A percentile compares a stretch with the other conserved stretches of the same genome.
These are phyloP conservation scores for Blastobotrys peoriensis DNA, from an alignment of 805 yeast genomes.

Conservation along the genomic window DNA sequence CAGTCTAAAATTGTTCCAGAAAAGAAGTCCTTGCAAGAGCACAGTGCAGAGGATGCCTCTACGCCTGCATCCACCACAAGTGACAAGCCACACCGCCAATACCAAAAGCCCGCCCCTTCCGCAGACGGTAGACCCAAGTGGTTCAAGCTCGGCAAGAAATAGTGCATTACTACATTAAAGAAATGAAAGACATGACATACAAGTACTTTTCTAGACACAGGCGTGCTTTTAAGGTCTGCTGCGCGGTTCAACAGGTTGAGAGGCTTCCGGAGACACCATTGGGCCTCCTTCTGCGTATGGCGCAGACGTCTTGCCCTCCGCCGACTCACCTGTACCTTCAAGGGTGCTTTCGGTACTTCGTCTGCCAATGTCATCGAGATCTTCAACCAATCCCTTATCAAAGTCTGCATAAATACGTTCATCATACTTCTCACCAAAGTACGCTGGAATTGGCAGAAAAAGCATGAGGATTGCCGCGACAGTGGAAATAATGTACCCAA, in stretches of 20 bases:
- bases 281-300: background rate
- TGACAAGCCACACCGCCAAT: background rate
- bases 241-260: background rate
- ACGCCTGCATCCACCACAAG: conserved; percentile 2
- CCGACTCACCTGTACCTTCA: no score
- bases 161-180: no score
- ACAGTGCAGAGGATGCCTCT: background rate
- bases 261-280: background rate
- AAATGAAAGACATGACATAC: no score
- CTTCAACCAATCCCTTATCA: background rate
- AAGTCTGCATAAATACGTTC: background rate
- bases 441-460: conserved; percentile 28
- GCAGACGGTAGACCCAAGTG: background rate
- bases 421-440: conserved; percentile 1
- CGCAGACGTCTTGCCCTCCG: no score
- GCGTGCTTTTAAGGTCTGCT: no score
- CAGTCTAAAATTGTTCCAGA: background rate
- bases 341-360: background rate
- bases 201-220: no score
- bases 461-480: conserved; percentile 35
- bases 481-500: conserved; percentile 35
- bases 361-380: background rate
- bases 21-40: background rate
- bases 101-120: no score
- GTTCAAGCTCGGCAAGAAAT: background rate